Evolutionary conservation across 2,329 filamentous ascomycete species (phyloP).

Genomic region (Phoma herbarum): DNA sequence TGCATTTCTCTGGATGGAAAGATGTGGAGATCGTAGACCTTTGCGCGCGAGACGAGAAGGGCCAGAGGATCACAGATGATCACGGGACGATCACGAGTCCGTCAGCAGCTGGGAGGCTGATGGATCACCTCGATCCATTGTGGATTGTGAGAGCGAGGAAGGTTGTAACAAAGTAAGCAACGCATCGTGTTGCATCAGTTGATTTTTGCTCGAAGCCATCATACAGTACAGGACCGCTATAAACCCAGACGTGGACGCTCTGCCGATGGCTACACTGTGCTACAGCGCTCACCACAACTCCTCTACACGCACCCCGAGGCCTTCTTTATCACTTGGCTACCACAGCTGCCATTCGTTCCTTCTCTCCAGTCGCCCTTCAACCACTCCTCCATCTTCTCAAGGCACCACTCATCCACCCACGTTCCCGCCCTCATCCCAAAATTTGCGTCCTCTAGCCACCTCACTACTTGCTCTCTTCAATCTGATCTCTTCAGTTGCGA

Average conservation of each 20-base stretch:
- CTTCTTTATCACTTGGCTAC: background rate
- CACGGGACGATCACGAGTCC: constrained; percentile 28
- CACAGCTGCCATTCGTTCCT: background rate
- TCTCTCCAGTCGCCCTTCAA: background rate
- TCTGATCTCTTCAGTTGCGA: background rate
- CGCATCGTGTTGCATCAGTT: background rate
- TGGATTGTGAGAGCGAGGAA: constrained; percentile 42
- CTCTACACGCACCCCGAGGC: background rate
- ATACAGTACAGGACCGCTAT: background rate
- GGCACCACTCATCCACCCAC: constrained; percentile 10
- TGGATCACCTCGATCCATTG: constrained; percentile 37
- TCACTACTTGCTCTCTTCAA: constrained; percentile 8
- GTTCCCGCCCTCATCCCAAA: constrained; percentile 1
- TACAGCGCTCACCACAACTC: background rate
- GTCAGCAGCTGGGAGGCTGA: constrained; percentile 18
- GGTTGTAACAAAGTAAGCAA: background rate
- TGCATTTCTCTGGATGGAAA: constrained; percentile 61
- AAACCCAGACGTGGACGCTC: background rate
- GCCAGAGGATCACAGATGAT: constrained; percentile 34
- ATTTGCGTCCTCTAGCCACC: background rate
- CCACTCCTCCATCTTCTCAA: constrained; percentile 11
- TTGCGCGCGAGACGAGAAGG: constrained; percentile 51
- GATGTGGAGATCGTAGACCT: constrained; percentile 63
- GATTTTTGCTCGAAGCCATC: background rate
- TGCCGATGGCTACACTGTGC: background rate